Evolutionary conservation across 2,329 filamentous ascomycete genomes (phyloP), one percentile per base, ranked within the genome.

Genomic region (Epichloe scottii): DNA sequence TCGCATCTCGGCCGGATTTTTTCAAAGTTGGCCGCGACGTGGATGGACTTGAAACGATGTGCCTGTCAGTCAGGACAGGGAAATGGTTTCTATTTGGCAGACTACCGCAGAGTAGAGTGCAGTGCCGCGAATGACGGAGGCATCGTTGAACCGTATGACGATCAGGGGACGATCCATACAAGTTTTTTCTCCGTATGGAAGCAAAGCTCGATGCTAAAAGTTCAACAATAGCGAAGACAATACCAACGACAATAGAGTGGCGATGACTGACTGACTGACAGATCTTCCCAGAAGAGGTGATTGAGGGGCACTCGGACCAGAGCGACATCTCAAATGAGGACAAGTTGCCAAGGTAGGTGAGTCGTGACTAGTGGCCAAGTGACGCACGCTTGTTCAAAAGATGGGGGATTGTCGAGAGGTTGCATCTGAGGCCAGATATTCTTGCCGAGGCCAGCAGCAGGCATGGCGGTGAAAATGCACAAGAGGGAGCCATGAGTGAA

Each of bases 171-270:
- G 23, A 44, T n/a, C 4, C 15, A 1, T 3, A 30, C 30, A 10
- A 30, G 30, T 1, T 30, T 30, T 30, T 30, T 30, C 11, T 30
- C 1, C 15, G 35, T 11, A 7, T 5, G 14, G 35, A 38, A 42
- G 46, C 37, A 39, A 48, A 39, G 33, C 5, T 26, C 14, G 23
- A 33, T 30, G 21, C 40, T 14, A 12, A 17, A 5, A 34, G 8
- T 3, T 26, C 23, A 19, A 50, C 51, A 50, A 53, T 50, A 46
- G 51, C 47, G 43, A 23, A 38, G 48, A 50, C 51, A 48, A 53
- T 53, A 14, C 35, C 38, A 47, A 40, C 17, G 23, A 53, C 48
- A 50, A 50, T 53, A 48, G 30, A 33, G 35, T 14, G 12, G 37
- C 17, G 8, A 30, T 34, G 46, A 41, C 38, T 34, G 46, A 41